Percentiles rank a stretch among this genome's conserved stretches.
These are phyloP conservation scores for Penicillium polonicum DNA, from an alignment of 2,329 filamentous ascomycete genomes.

Conservation along the genomic window DNA sequence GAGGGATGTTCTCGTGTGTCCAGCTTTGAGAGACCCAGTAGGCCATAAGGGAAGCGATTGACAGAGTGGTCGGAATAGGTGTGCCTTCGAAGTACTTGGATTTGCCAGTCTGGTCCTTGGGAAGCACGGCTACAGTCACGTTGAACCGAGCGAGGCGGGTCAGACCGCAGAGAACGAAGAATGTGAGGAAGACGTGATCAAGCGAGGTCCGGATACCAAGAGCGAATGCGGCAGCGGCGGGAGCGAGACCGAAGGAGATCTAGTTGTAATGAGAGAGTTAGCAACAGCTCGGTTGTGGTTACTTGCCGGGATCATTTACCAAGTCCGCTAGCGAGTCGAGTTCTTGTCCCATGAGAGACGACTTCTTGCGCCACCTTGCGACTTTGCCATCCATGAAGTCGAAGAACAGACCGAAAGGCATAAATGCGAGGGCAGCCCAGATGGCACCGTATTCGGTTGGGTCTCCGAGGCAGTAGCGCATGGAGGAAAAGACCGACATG, in stretches of 20 bases:
- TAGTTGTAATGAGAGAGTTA: slow-evolving; percentile 40
- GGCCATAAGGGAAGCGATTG: slow-evolving; percentile 78
- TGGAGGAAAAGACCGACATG: slow-evolving; percentile 92
- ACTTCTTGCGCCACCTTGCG: slow-evolving; percentile 94
- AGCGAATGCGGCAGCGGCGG: slow-evolving; percentile 82
- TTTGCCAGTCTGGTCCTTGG: slow-evolving; percentile 90
- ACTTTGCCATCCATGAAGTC: slow-evolving; percentile 98
- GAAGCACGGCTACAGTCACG: slow-evolving; percentile 83
- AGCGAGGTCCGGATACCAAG: slow-evolving; percentile 80
- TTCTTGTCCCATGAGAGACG: slow-evolving; percentile 96
- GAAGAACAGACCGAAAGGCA: slow-evolving; percentile 93
- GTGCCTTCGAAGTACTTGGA: slow-evolving; percentile 95
- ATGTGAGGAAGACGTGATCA: slow-evolving; percentile 76
- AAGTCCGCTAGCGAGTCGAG: slow-evolving; percentile 92
- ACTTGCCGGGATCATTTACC: slow-evolving; percentile 51
- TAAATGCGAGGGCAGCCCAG: slow-evolving; percentile 79
- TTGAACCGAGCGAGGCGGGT: slow-evolving; percentile 96
- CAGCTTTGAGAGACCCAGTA: slow-evolving; percentile 83
- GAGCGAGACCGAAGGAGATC: slow-evolving; percentile 94
- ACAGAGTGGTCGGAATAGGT: slow-evolving; percentile 86
- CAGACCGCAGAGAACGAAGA: slow-evolving; percentile 93
- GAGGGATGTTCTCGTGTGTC: slow-evolving; percentile 74
- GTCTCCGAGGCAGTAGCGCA: slow-evolving; percentile 84
- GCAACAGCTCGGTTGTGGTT: neutral
- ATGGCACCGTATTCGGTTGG: slow-evolving; percentile 65